Base-by-base conservation (phyloP, 179 eudicot species). In the Silene vulgaris region DNA sequence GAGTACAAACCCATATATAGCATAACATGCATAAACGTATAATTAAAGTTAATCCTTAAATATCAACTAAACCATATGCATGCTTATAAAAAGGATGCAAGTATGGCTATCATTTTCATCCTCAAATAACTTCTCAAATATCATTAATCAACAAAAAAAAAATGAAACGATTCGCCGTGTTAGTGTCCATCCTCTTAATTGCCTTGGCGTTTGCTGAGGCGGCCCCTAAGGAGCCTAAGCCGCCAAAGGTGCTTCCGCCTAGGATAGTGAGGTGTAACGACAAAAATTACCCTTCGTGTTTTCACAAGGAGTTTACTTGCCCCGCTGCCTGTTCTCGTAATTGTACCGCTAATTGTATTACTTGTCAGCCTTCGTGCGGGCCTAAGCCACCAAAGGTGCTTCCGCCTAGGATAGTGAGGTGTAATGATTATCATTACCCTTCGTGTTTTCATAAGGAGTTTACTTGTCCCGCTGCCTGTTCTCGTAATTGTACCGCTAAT, bases 241-340 rank as follows among this genome's bases (percentile, higher is more conserved):
- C 30, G 37, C 21, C 75, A 3, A 69, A 77, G 70, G 74, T 71
- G 11, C 62, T 65, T 9, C 66, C 79, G 71, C 70, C 87, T 78
- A 32, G 85, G 84, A 76, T 80, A 60, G 86, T 86, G 17, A 81
- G 72, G 71, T 88, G 91, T 74, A 56, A 78, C 12, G 84, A 85
- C 75, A 82, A 83, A 45, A 73, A 63, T 40, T 84, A 75, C 16
- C 1, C 71, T 0, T 14, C 13, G 0, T 87, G 91, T 65, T 72
- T 61, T 50, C 57, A 81, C 7, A 77, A 62, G 3, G 64, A 83
- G 2, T 81, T 84, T n/a, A 19, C 5, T 14, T 88, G 91, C 40
- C 91, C 89, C 0, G 35, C 4, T 23, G 21, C 72, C 8, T 88
- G 91, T 28, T 82, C 84, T 28, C 86, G 82, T 13, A 72, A 48